Evolutionary conservation across 2,329 filamentous ascomycete species (phyloP), one percentile per base, ranked within the genome.

Genomic region (Penicillium brevicompactum): DNA sequence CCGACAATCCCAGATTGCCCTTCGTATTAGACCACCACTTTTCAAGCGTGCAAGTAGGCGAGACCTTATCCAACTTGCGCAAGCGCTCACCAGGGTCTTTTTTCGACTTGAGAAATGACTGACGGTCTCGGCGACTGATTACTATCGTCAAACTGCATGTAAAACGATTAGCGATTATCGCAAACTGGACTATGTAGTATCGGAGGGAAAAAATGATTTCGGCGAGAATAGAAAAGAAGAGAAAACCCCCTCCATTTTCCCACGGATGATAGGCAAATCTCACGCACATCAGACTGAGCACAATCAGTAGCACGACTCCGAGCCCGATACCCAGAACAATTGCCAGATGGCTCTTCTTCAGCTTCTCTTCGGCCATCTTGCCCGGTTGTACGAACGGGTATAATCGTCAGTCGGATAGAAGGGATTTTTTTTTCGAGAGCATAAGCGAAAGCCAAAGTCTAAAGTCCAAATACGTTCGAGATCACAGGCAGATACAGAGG

Each of bases 21-120:
- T 73, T 73, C 2, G 68, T 66, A 18, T 57, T 67, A 13, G 67
- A 59, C 69, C 71, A 74, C 72, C 72, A 75, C 46, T 74, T 64
- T 44, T 73, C 71, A 14, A 75, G 61, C 5, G 66, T 73, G 13
- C 71, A 67, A 13, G 62, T 70, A 5, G 72, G 72, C 40, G 70
- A 71, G 5, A 73, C 70, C 14, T 66, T 67, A 42, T 75, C 72
- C 14, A 75, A 58, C 53, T 65, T 72, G 49, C 67, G 68, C 55
- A 75, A 55, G 16, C 71, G 68, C 42, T 73, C 68, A 32, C 57
- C 53, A 1, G 67, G 63, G 27, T 60, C 60, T 34, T 69, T 68
- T 46, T 57, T 66, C 34, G 53, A 50, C 14, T 42, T 55, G 46
- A 64, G 62, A 37, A 59, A 60, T 31, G 58, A 53, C 42, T 54